Base-by-base conservation (phyloP, 2,329 filamentous ascomycete genomes). In the Ophiostoma himal-ulmi region DNA sequence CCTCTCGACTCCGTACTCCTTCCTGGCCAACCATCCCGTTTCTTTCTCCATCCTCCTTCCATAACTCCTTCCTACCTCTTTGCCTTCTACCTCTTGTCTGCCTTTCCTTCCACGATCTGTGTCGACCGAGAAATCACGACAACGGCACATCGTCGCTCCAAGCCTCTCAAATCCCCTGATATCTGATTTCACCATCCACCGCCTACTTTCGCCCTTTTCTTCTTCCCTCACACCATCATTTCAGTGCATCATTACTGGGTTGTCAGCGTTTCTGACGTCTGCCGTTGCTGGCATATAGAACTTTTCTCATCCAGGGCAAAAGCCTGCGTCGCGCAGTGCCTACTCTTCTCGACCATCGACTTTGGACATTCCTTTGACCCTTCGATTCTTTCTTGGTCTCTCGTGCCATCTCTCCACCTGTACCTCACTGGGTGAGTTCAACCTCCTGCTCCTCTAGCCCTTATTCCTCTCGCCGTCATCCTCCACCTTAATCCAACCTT, bases 21-120 rank as follows among this genome's bases (percentile, higher is more conserved):
- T 65, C 62, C 36, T 37, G 62, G 34, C 62, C 62, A 65, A 65
- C 62, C 62, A 65, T 65, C 57, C 52, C 52, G 52, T 57, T 26
- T 22, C 52, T 26, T 57, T 26, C 52, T 26, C 52, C 52, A 44
- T 44, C 39, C 39, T 14, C 14, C 39, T 44, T 5, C 52, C 52
- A 57, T 57, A 57, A 10, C 52, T 57, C 52, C 52, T 57, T 44
- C 41, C 41, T 44, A 44, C 41, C 41, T 39, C 37, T 14, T 44
- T 48, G 20, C 44, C 44, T 48, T 17, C 44, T 48, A 48, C 44
- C 57, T 17, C 26, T 4, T 20, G 36, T 41, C 26, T 57, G 3
- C 22, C 22, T 8, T 26, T 22, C 26, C n/a, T 22, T 57, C n/a
- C 52, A 41, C 20, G 37, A 65, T 22, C 36, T 39, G 13, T 22